A percentile compares a stretch with the other conserved stretches of the same genome.
Evolutionary conservation across 257 asterid genomes (phyloP).

Genomic region (Avicennia marina): DNA sequence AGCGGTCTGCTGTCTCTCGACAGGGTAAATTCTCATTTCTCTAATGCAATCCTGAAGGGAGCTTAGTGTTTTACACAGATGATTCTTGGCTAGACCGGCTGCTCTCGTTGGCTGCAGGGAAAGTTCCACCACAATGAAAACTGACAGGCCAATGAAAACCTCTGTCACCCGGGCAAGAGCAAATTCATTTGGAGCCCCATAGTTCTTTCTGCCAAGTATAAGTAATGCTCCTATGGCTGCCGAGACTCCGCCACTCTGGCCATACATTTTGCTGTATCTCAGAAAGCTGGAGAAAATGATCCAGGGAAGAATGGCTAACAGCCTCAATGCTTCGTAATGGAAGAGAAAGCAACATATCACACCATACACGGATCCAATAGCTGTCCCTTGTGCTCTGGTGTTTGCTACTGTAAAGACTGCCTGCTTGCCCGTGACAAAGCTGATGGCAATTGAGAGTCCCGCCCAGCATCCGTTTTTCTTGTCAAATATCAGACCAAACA

Average conservation of each 20-base stretch:
- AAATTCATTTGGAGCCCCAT: constrained; percentile 48
- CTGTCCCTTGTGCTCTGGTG: constrained; percentile 74
- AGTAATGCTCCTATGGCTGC: constrained; percentile 64
- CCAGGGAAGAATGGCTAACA: constrained; percentile 69
- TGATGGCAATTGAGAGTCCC: constrained; percentile 67
- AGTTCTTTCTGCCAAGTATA: constrained; percentile 59
- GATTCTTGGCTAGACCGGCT: constrained; percentile 50
- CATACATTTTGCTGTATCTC: constrained; percentile 59
- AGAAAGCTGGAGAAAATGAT: constrained; percentile 43
- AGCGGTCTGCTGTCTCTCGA: constrained; percentile 8
- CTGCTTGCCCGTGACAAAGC: constrained; percentile 50
- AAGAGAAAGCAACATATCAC: constrained; percentile 55
- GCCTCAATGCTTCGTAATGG: constrained; percentile 27
- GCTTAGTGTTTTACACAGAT: constrained; percentile 21
- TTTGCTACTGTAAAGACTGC: constrained; percentile 60
- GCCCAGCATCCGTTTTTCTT: constrained; percentile 62
- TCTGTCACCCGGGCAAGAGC: constrained; percentile 53
- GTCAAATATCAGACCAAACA: constrained; percentile 47
- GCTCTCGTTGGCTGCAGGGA: constrained; percentile 55
- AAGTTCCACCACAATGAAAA: constrained; percentile 47
- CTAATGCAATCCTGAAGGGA: constrained; percentile 36
- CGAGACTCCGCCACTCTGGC: constrained; percentile 55
- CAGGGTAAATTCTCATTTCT: constrained; percentile 14
- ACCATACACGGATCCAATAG: constrained; percentile 71
- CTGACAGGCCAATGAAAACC: constrained; percentile 50